Evolutionary conservation across 495 filamentous ascomycete genomes (phyloP), one percentile per base, ranked within the genome.

Genomic region (Aspergillus cristatus): DNA sequence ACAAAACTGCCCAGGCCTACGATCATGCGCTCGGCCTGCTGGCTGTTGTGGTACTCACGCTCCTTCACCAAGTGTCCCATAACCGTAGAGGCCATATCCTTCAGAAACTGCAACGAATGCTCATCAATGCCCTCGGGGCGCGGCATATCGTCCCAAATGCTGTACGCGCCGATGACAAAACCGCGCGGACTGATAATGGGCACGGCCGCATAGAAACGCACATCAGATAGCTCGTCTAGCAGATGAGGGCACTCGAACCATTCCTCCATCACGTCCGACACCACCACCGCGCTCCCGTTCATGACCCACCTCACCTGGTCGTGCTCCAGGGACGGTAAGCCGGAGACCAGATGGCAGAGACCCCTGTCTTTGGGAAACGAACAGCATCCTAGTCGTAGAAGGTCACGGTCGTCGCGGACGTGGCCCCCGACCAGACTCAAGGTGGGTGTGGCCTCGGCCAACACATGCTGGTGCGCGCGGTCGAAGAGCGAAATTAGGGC

Each of bases 111-210:
- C 4, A 57, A 12, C 13, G 48, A 38, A 17, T 37, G 14, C 2
- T 36, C 28, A 14, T 47, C 38, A 1, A 53, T 33, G 7, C 57
- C 43, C 0, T 46, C 40, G 4, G 35, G 18, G 7, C 54, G 39
- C 5, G 70, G 61, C 18, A 60, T 42, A 20, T 60, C 55, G 47
- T 82, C 78, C 7, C 78, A 51, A 6, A 82, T 63, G 28, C 70
- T 72, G 37, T 76, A 67, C 1, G 70, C 71, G n/a, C 80, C 80
- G 37, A 84, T 81, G 2, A 60, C 67, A 32, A 73, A 63, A 2
- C 75, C 78, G 14, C 59, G 53, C 2, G 63, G 72, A 3, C 71
- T 76, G 7, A 74, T 56, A 3, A 84, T 70, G 0, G 80, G 79
- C 2, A 76, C 74, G 3, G 67, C 74, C 2, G 68, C 72, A 36